Percentiles rank a stretch among this genome's conserved stretches.
phyloP scores from a whole-genome alignment of 805 yeast species.

The Starmerella etchellsii region DNA sequence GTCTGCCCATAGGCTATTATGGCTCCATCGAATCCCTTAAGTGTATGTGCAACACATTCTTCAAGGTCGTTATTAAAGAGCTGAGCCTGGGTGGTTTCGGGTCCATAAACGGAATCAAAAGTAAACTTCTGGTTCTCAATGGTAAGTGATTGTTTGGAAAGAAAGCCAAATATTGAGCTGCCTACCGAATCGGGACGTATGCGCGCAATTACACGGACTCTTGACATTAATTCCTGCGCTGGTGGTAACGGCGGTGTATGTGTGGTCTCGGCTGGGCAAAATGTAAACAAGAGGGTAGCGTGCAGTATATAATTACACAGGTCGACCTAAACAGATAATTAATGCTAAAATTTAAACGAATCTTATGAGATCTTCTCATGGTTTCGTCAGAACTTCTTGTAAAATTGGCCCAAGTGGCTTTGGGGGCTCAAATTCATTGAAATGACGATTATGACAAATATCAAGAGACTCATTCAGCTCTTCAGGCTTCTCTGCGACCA shows the following conservation, averaged over 20 bases:
- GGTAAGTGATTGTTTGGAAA: neutral
- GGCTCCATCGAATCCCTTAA: constrained; percentile 47
- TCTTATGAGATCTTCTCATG: no score
- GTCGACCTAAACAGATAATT: no score
- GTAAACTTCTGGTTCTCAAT: constrained; percentile 29
- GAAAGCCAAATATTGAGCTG: no score
- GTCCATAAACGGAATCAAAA: constrained; percentile 52
- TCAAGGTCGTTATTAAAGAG: constrained; percentile 47
- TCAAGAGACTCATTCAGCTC: constrained; percentile 1
- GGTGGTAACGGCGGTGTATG: no score
- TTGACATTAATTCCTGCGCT: neutral
- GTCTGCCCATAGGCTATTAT: constrained; percentile 71
- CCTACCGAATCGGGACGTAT: no score
- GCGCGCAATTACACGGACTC: neutral
- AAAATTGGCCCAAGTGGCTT: no score
- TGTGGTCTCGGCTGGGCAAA: no score
- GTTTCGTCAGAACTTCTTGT: no score
- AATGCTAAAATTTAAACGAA: no score
- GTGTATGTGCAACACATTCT: constrained; percentile 52
- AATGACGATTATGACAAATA: neutral
- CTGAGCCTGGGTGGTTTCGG: constrained; percentile 39
- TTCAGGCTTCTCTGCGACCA: constrained; percentile 1
- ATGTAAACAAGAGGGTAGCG: no score
- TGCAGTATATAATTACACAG: no score
- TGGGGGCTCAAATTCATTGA: constrained; percentile 9